Conservation (phyloP, 176 grass and related monocot species). For the Alopecurus myosuroides region DNA sequence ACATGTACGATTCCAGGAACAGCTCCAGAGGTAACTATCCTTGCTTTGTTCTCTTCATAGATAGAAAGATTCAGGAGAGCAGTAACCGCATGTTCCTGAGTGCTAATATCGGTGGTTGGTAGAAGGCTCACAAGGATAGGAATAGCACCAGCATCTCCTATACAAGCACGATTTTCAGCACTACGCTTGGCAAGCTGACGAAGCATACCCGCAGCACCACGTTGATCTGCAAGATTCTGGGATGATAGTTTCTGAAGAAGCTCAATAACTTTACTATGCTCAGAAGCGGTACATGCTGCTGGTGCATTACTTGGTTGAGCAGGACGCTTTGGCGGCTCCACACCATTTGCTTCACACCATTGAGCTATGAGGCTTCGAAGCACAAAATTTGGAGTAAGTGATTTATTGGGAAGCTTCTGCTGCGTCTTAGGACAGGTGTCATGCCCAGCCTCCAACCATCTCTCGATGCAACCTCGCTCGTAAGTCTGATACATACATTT, state of each 20-base stretch:
- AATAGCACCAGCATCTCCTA: conserved; percentile 84
- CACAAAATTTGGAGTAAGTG: conserved; percentile 81
- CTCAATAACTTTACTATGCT: conserved; percentile 70
- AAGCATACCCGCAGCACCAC: conserved; percentile 63
- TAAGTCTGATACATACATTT: conserved; percentile 64
- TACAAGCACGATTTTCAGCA: conserved; percentile 84
- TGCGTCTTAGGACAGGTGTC: conserved; percentile 87
- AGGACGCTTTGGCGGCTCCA: conserved; percentile 63
- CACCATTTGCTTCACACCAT: conserved; percentile 87
- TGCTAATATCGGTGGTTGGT: conserved; percentile 60
- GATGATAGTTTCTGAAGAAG: conserved; percentile 79
- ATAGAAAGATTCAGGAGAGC: conserved; percentile 93
- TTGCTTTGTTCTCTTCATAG: conserved; percentile 86
- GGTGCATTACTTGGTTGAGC: conserved; percentile 39
- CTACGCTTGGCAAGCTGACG: conserved; percentile 81
- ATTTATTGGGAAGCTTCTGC: conserved; percentile 66
- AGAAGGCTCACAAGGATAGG: conserved; percentile 77
- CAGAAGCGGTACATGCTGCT: conserved; percentile 52
- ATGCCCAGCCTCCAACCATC: conserved; percentile 78
- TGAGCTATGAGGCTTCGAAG: conserved; percentile 77
- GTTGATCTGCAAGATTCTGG: conserved; percentile 64
- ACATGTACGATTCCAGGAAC: conserved; percentile 77
- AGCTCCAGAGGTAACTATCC: conserved; percentile 67
- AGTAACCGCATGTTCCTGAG: conserved; percentile 84
- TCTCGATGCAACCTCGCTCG: conserved; percentile 74